Base-by-base conservation (phyloP, 2,329 filamentous ascomycete genomes). In the Bipolaris oryzae region DNA sequence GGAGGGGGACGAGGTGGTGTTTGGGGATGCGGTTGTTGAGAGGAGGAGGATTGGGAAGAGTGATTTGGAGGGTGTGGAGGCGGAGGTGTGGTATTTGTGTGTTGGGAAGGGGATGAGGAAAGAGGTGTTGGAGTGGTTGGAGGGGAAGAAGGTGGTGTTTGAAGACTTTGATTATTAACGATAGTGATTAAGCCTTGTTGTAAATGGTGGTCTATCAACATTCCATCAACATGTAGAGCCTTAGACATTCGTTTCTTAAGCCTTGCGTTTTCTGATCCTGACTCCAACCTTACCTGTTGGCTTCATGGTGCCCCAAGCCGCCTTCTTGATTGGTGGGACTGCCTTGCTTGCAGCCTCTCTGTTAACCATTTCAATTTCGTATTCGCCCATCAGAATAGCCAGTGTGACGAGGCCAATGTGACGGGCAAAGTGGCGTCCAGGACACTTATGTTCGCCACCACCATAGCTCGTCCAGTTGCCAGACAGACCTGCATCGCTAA, bases 41-140 rank as follows among this genome's bases (percentile, higher is more conserved):
- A 70, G 50, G 51, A 76, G 85, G 33, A 78, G 85, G 47, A 71
- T 88, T 25, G 53, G 60, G 9, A 77, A 79, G 39, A 61, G 60
- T 1, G 85, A 88, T 73, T 28, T 73, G 3, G 66, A 72, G 3
- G 54, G 23, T 0, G 60, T 75, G 2, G 66, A 74, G 37, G 74
- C 75, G 3, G 68, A 75, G 10, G 80, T 72, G 42, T 89, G 84
- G 82, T 89, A 87, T 75, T 58, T 89, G 5, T 89, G 87, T 71
- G 83, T 84, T 0, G 81, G 82, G 0, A 76, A 78, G 18, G 62
- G 63, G 9, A 73, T 89, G 64, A 79, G 83, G 54, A 80, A 79
- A 49, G 67, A 76, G 16, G 63, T 87, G 16, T 51, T 81, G 52
- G 65, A 69, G 7, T 85, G 84, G 83, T 60, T 85, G 47, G 61